Evolutionary conservation across 73 alveolate species (phyloP), one percentile per base, ranked within the genome.

Genomic region (Paramecium sexaurelia): DNA sequence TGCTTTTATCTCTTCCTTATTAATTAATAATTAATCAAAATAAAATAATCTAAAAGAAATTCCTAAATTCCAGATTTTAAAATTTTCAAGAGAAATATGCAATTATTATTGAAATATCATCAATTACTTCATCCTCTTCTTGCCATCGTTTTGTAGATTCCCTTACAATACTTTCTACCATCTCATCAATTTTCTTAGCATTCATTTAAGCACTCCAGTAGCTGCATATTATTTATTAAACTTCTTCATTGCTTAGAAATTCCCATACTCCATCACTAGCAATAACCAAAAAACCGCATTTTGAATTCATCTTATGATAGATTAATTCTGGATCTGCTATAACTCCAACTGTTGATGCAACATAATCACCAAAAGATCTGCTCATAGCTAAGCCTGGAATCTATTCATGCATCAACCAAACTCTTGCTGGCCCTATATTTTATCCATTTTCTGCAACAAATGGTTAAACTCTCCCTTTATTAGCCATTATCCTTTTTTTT

Each of bases 361-460:
- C 86, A 47, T 83, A 57, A 94, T 98, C 99, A 7, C 99, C 99
- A 29, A 98, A 47, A 19, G 99, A 96, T 68, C 99, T 93, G 51
- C 98, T 92, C 99, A 98, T 98, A 8, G 99, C 99, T 29, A 98
- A 95, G 0, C 99, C 99, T 7, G 99, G 99, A 43, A 95, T 92
- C 87, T 98, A 95, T 75, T 93, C 95, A 85, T 96, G 92, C 91
- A 87, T 91, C 83, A 97, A 92, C 99, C 99, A 98, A 2, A 98
- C 99, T 84, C 99, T 95, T 24, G 96, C 92, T 0, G 99, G 99
- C 0, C 99, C 99, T 3, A 94, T 32, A 89, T 71, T 85, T 84
- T 93, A 87, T 11, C 95, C 95, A 67, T 86, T 73, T 47, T 91
- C 93, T 24, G 93, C 94, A 56, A 91, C 92, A 71, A 84, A 95